These are phyloP conservation scores for Salix arbutifolia DNA, from an alignment of 345 rosid species.

Conservation along the genomic window DNA sequence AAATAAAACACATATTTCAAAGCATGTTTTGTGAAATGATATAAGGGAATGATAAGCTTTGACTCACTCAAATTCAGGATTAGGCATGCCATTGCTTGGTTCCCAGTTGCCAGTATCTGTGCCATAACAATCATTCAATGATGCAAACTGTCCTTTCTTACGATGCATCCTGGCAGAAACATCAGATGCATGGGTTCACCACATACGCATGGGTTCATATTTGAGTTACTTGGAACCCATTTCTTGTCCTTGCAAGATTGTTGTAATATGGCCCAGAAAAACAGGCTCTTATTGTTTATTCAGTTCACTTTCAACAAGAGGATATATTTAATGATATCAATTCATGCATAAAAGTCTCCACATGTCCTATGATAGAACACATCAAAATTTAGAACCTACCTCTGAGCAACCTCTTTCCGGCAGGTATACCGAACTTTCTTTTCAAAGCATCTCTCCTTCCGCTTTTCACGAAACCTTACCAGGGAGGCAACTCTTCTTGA, in stretches of 20 bases:
- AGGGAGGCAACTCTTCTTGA: constrained; percentile 44
- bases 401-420: constrained; percentile 44
- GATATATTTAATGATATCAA: not conserved
- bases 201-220: not conserved
- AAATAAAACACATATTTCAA: not conserved
- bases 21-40: not conserved
- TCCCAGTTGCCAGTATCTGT: constrained; percentile 29
- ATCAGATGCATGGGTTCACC: not conserved
- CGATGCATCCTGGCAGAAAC: constrained; percentile 44
- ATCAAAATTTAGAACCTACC: constrained; percentile 18
- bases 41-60: not conserved
- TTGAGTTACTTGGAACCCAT: not conserved
- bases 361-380: not conserved
- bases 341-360: not conserved
- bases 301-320: constrained; percentile 27
- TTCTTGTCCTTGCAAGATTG: not conserved
- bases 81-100: constrained; percentile 26
- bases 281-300: not conserved
- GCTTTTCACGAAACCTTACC: constrained; percentile 39
- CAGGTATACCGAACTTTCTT: constrained; percentile 43
- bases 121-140: constrained; percentile 24
- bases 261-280: not conserved
- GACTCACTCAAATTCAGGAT: constrained; percentile 32
- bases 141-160: constrained; percentile 45
- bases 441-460: constrained; percentile 45